These are phyloP conservation scores for Avicennia marina DNA, from an alignment of 257 asterid genomes.

Conservation along the genomic window DNA sequence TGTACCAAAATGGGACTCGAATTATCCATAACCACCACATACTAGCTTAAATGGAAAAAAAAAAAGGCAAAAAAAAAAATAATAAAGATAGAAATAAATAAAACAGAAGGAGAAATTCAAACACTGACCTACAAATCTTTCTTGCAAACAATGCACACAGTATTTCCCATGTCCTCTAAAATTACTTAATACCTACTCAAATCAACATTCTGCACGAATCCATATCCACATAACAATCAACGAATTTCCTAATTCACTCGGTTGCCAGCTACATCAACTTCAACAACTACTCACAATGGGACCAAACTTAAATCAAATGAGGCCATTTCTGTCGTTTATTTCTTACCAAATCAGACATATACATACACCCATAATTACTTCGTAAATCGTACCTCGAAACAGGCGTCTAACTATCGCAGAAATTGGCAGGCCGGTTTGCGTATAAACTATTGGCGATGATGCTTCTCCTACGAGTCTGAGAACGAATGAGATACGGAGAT, in stretches of 20 bases:
- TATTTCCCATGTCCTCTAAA: conserved; percentile 23
- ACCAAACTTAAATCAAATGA: conserved; percentile 2
- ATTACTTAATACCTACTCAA: conserved; percentile 14
- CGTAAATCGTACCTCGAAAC: conserved; percentile 21
- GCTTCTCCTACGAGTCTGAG: not conserved
- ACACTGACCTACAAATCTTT: conserved; percentile 21
- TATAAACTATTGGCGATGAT: conserved; percentile 8
- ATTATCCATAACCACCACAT: conserved; percentile 11
- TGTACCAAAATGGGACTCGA: conserved; percentile 19
- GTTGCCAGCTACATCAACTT: conserved; percentile 12
- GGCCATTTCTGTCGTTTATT: not conserved
- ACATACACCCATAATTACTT: too few relatives aligned
- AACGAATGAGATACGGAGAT: not conserved
- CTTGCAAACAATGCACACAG: conserved; percentile 17
- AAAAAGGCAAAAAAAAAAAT: not conserved
- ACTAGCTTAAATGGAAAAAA: not conserved
- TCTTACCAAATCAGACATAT: not conserved
- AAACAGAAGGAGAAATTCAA: not conserved
- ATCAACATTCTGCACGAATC: conserved; percentile 15
- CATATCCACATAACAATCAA: conserved; percentile 16
- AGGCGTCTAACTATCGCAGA: not conserved
- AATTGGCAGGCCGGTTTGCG: conserved; percentile 5
- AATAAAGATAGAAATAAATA: not conserved
- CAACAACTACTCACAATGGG: conserved; percentile 4
- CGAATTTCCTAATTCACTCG: not conserved